Conservation (phyloP, 148 eudicot genomes). For the Silene uniflora region DNA sequence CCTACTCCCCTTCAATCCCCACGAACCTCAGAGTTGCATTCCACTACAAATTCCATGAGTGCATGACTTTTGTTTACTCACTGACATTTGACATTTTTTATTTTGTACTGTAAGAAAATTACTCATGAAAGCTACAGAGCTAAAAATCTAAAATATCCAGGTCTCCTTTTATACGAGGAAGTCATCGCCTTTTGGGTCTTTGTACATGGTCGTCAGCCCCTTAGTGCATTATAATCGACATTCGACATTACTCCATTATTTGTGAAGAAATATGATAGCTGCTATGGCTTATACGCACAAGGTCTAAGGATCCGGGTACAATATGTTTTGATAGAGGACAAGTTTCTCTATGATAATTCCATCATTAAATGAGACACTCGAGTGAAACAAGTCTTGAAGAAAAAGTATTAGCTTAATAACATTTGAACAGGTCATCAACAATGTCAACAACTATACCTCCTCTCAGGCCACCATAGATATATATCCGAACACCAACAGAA, state of each 20-base stretch:
- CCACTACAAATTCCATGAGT: too few species aligned
- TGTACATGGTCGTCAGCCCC: background rate
- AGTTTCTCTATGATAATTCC: background rate
- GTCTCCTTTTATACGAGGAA: background rate
- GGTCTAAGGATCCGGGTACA: background rate
- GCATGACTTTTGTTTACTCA: background rate
- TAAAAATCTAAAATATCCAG: background rate
- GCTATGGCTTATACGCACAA: background rate
- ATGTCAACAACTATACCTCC: conserved; percentile 54
- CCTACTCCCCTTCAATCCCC: background rate
- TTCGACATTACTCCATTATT: background rate
- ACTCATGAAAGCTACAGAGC: background rate
- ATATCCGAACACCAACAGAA: conserved; percentile 69
- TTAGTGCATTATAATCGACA: background rate
- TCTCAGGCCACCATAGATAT: conserved; percentile 81
- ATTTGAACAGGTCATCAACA: background rate
- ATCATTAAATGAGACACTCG: background rate
- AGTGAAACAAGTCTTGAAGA: background rate
- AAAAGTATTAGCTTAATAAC: background rate
- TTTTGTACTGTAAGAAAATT: background rate
- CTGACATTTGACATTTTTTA: background rate
- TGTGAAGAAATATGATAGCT: background rate
- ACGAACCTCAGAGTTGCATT: too few species aligned
- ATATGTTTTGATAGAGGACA: background rate
- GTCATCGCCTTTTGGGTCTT: background rate